Conservation (phyloP, 75 land plant species). For the Pinus taeda region DNA sequence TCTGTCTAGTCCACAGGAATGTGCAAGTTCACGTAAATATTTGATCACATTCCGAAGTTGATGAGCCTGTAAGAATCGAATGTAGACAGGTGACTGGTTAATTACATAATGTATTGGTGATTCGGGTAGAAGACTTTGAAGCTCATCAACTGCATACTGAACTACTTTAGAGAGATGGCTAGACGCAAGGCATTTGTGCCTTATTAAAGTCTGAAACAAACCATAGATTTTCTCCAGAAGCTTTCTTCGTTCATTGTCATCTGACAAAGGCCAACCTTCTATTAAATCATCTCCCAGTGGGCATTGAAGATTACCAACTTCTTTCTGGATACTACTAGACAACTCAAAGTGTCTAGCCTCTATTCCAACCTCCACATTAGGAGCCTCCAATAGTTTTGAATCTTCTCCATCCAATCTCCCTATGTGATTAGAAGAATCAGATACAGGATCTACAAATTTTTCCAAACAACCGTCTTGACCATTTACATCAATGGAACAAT, state of each 20-base stretch:
- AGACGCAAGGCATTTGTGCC: constrained; percentile 59
- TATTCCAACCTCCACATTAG: background rate
- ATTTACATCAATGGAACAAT: constrained; percentile 12
- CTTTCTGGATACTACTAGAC: background rate
- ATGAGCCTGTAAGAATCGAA: constrained; percentile 60
- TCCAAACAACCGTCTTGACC: constrained; percentile 13
- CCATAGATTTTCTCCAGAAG: constrained; percentile 66
- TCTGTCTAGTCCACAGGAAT: constrained; percentile 60
- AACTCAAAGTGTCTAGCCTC: background rate
- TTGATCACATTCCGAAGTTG: constrained; percentile 69
- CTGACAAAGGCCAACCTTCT: constrained; percentile 54
- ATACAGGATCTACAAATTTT: constrained; percentile 28
- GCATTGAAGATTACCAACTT: constrained; percentile 5
- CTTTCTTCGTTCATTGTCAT: constrained; percentile 60
- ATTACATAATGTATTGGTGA: constrained; percentile 37
- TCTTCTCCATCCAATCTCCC: background rate
- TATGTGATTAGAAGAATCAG: background rate
- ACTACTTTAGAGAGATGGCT: constrained; percentile 72
- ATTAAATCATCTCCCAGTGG: background rate
- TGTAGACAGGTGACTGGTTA: constrained; percentile 58
- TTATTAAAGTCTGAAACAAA: constrained; percentile 45
- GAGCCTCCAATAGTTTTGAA: background rate
- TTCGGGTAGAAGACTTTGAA: constrained; percentile 54
- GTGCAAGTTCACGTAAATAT: constrained; percentile 68
- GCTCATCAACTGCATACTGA: constrained; percentile 62